Conservation (phyloP, 179 eudicot species). For the Gypsophila paniculata region DNA sequence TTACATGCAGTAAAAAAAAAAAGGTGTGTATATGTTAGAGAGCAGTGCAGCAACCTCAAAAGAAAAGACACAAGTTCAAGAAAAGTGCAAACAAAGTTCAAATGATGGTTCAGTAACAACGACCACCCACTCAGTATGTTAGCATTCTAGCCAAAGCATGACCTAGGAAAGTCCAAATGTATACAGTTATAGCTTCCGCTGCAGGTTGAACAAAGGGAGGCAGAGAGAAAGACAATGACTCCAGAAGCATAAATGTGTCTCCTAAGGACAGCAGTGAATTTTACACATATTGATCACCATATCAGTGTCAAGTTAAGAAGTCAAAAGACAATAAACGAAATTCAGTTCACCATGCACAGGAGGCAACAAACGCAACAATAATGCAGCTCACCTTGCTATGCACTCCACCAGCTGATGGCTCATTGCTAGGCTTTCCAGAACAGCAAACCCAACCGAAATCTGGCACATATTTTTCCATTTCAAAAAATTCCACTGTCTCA, state of each 20-base stretch:
- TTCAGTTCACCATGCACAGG: not conserved
- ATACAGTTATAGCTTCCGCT: not conserved
- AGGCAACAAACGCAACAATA: constrained; percentile 8
- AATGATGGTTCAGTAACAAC: not conserved
- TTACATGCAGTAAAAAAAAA: not conserved
- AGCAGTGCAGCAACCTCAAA: not conserved
- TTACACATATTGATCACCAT: not conserved
- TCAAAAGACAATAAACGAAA: not conserved
- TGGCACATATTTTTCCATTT: constrained; percentile 50
- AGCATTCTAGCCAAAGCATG: not conserved
- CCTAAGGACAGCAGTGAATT: not conserved
- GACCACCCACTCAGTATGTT: not conserved
- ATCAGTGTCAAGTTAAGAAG: not conserved
- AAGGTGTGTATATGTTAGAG: not conserved
- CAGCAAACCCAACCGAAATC: constrained; percentile 55
- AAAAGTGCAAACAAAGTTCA: not conserved
- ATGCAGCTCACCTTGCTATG: constrained; percentile 45
- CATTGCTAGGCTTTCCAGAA: constrained; percentile 32
- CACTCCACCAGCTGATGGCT: constrained; percentile 29
- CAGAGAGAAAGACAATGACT: not conserved
- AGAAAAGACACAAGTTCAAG: not conserved
- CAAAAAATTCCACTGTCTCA: constrained; percentile 65
- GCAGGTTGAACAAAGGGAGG: not conserved
- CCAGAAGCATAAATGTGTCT: not conserved
- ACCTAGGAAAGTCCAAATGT: not conserved